phyloP scores from a whole-genome alignment of 352 stramenopile genomes.

The Phytophthora agathidicida region DNA sequence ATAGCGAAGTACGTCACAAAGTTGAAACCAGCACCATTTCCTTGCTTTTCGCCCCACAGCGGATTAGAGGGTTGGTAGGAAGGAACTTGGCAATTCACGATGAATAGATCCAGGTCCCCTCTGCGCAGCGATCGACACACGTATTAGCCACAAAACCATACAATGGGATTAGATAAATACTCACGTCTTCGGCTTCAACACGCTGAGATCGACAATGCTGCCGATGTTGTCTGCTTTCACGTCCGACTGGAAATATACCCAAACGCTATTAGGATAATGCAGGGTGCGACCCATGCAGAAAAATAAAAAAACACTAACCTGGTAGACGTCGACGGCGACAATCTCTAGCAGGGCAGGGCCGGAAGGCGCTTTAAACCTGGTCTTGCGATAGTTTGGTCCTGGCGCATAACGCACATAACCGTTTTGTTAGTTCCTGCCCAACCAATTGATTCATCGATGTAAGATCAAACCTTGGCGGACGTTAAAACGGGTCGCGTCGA shows the following conservation, averaged over 20 bases:
- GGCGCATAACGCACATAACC: background rate
- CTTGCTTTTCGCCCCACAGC: slow-evolving; percentile 80
- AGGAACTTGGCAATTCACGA: slow-evolving; percentile 88
- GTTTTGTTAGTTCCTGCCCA: no score
- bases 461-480: slow-evolving; percentile 67
- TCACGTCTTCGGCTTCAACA: slow-evolving; percentile 41
- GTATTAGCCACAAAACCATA: slow-evolving; percentile 5
- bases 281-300: background rate
- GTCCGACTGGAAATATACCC: slow-evolving; percentile 51
- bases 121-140: slow-evolving; percentile 18
- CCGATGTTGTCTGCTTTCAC: slow-evolving; percentile 78
- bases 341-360: slow-evolving; percentile 60
- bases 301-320: slow-evolving; percentile 29
- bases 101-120: slow-evolving; percentile 62
- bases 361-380: slow-evolving; percentile 72
- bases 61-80: slow-evolving; percentile 85
- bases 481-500: slow-evolving; percentile 77
- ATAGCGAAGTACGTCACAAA: slow-evolving; percentile 86
- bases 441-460: no score
- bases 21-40: slow-evolving; percentile 78
- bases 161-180: background rate
- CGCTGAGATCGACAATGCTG: slow-evolving; percentile 66
- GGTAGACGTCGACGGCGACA: slow-evolving; percentile 76
- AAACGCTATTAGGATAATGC: slow-evolving; percentile 1
- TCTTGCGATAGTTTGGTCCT: slow-evolving; percentile 83